Percentiles rank a stretch among this genome's conserved stretches.
phyloP scores from a whole-genome alignment of 441 rosid species.

The Aquilaria agallochum region DNA sequence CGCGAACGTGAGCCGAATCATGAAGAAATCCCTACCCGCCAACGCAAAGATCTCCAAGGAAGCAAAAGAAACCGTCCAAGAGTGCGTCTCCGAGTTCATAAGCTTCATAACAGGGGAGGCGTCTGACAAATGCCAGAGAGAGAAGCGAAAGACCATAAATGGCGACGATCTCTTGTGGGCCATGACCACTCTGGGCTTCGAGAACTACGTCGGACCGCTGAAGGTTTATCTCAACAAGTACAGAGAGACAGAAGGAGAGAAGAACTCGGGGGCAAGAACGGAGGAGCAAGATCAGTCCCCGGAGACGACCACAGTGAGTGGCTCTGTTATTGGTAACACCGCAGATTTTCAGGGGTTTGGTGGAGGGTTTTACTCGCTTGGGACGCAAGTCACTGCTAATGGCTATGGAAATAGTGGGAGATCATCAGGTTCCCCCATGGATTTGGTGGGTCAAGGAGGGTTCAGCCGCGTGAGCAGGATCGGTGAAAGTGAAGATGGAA shows the following conservation, averaged over 20 bases:
- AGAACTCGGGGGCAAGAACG: slow-evolving; percentile 25
- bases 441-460: slow-evolving; percentile 16
- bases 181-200: slow-evolving; percentile 42
- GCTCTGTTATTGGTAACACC: neutral
- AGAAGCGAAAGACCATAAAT: slow-evolving; percentile 45
- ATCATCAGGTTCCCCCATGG: slow-evolving; percentile 12
- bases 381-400: slow-evolving; percentile 13
- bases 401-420: slow-evolving; percentile 7
- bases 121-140: slow-evolving; percentile 42
- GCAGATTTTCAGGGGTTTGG: slow-evolving; percentile 18
- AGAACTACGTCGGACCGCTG: slow-evolving; percentile 39
- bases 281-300: slow-evolving; percentile 16
- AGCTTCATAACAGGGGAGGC: slow-evolving; percentile 51
- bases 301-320: neutral
- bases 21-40: slow-evolving; percentile 39
- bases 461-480: slow-evolving; percentile 21
- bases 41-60: slow-evolving; percentile 46
- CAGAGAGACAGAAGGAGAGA: slow-evolving; percentile 43
- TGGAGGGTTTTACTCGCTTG: slow-evolving; percentile 27
- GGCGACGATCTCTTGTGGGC: slow-evolving; percentile 52
- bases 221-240: slow-evolving; percentile 38
- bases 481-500: slow-evolving; percentile 22
- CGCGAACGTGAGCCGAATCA: slow-evolving; percentile 40
- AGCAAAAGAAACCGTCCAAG: slow-evolving; percentile 46
- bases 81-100: slow-evolving; percentile 48